Evolutionary conservation across 2,329 filamentous ascomycete genomes (phyloP).

Genomic region (Aspergillus glaucus): DNA sequence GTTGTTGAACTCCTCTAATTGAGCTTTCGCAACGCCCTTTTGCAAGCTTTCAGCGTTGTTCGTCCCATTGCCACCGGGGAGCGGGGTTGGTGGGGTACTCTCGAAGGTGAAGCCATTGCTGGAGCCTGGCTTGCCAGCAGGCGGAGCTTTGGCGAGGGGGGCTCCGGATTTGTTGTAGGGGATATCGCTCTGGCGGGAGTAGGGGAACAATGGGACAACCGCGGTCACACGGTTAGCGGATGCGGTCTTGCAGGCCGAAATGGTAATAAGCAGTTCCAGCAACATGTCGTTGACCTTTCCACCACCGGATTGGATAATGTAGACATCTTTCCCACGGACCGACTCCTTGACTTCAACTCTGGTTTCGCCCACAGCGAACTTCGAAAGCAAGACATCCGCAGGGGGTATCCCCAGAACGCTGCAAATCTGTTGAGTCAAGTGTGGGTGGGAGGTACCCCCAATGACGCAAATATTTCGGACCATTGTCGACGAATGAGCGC

Average conservation of each 20-base stretch:
- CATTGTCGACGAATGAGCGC: slow-evolving; percentile 48
- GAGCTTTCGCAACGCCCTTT: slow-evolving; percentile 65
- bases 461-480: slow-evolving; percentile 93
- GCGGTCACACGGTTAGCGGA: slow-evolving; percentile 90
- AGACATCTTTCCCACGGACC: slow-evolving; percentile 96
- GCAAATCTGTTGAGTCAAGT: slow-evolving; percentile 80
- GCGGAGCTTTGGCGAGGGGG: slow-evolving; percentile 67
- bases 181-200: slow-evolving; percentile 91
- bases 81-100: slow-evolving; percentile 80
- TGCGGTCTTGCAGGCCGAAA: slow-evolving; percentile 94
- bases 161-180: slow-evolving; percentile 95
- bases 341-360: slow-evolving; percentile 94
- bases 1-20: slow-evolving; percentile 48
- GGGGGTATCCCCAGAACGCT: slow-evolving; percentile 80
- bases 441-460: slow-evolving; percentile 85
- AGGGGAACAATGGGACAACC: slow-evolving; percentile 91
- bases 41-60: slow-evolving; percentile 66
- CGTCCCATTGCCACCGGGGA: slow-evolving; percentile 58
- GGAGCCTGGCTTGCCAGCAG: slow-evolving; percentile 18
- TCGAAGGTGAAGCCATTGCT: slow-evolving; percentile 74
- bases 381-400: slow-evolving; percentile 75
- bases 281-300: slow-evolving; percentile 94
- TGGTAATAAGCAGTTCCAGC: slow-evolving; percentile 94
- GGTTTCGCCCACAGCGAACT: slow-evolving; percentile 93
- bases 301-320: slow-evolving; percentile 91